Evolutionary conservation across 441 rosid genomes (phyloP).

Genomic region (Corymbia calophylla): DNA sequence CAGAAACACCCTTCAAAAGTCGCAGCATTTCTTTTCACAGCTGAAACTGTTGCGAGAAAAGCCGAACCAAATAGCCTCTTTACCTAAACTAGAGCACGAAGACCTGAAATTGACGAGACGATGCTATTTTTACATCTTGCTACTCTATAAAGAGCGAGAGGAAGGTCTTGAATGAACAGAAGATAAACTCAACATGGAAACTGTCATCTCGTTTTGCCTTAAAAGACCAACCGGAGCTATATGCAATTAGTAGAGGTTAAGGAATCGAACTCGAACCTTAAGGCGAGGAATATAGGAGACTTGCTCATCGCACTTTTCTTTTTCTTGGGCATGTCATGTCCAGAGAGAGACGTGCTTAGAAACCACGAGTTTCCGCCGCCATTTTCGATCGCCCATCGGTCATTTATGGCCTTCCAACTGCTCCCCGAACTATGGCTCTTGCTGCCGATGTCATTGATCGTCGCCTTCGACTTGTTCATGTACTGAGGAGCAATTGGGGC

Average conservation of each 20-base stretch:
- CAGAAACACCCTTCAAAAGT: background rate
- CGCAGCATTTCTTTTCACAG: fast-evolving
- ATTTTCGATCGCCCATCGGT: fast-evolving
- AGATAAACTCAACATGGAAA: background rate
- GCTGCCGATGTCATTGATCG: fast-evolving
- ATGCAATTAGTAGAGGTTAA: background rate
- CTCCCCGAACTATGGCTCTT: background rate
- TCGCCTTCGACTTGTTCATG: background rate
- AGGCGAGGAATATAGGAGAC: background rate
- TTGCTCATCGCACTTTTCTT: background rate
- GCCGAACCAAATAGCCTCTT: background rate
- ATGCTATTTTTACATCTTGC: background rate
- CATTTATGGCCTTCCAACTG: background rate
- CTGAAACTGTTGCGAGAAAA: fast-evolving
- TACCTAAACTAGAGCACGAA: fast-evolving
- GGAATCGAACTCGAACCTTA: background rate
- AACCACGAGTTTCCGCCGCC: background rate
- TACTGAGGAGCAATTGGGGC: background rate
- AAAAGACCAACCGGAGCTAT: background rate
- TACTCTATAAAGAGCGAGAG: background rate
- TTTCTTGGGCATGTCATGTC: background rate
- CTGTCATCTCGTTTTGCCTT: background rate
- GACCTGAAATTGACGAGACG: background rate
- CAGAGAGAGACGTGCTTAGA: background rate
- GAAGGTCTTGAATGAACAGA: background rate